Percentiles rank a stretch among this genome's conserved stretches.
Evolutionary conservation across 257 asterid genomes (phyloP).

Genomic region (Jacaranda mimosifolia): DNA sequence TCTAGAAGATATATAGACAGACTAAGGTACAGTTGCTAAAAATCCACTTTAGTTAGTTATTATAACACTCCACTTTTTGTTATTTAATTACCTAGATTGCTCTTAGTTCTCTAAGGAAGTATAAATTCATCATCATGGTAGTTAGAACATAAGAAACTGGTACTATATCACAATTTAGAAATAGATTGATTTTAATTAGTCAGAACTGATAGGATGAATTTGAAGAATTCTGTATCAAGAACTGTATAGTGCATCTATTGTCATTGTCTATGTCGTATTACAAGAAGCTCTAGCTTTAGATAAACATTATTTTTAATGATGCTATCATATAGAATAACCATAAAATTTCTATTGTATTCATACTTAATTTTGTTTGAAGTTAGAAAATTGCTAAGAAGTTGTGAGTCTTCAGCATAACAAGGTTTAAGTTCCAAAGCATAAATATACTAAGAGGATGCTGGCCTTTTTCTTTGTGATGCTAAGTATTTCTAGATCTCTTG

Average conservation of each 20-base stretch:
- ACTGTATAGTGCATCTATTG: not conserved
- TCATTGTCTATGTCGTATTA: not conserved
- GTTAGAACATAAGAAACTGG: not conserved
- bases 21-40: too few relatives aligned
- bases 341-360: not conserved
- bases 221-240: not conserved
- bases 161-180: not conserved
- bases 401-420: not conserved
- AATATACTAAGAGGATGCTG: not conserved
- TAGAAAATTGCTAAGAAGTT: not conserved
- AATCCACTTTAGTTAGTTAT: too few relatives aligned
- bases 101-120: too few relatives aligned
- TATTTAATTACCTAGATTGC: too few relatives aligned
- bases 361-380: not conserved
- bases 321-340: not conserved
- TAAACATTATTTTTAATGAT: not conserved
- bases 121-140: not conserved
- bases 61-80: too few relatives aligned
- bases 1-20: too few relatives aligned
- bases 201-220: not conserved
- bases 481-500: not conserved
- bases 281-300: not conserved
- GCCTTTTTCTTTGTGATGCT: not conserved
- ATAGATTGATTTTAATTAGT: not conserved
- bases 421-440: not conserved